phyloP scores from a whole-genome alignment of 768 basidiomycete species.

The Boletus bicolor region DNA sequence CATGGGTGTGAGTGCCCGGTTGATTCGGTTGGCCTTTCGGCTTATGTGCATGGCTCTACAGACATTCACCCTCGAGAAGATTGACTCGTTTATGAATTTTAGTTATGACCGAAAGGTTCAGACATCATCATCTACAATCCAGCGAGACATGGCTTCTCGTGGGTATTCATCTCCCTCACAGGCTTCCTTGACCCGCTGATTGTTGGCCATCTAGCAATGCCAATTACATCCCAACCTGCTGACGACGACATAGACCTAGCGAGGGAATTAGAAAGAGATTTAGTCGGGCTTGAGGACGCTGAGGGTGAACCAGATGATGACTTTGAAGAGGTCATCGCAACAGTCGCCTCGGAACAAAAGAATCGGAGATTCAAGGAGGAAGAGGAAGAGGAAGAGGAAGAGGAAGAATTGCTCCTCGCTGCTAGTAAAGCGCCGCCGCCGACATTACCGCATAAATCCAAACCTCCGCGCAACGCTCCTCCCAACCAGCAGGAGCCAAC shows the following conservation, averaged over 20 bases:
- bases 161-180: slow-evolving; percentile 8
- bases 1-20: slow-evolving; percentile 47
- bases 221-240: slow-evolving; percentile 23
- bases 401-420: slow-evolving; percentile 32
- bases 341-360: slow-evolving; percentile 22
- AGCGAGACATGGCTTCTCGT: slow-evolving; percentile 20
- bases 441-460: slow-evolving; percentile 33
- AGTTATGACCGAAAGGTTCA: slow-evolving; percentile 47
- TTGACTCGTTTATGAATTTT: slow-evolving; percentile 63
- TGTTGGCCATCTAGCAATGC: slow-evolving; percentile 14
- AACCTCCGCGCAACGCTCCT: slow-evolving; percentile 24
- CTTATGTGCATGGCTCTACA: slow-evolving; percentile 30
- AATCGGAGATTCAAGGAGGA: slow-evolving; percentile 33
- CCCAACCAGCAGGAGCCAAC: slow-evolving; percentile 22
- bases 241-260: slow-evolving; percentile 28
- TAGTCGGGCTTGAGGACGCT: slow-evolving; percentile 32
- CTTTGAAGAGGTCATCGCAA: slow-evolving; percentile 39
- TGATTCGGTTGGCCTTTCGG: neutral
- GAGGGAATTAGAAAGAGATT: slow-evolving; percentile 28
- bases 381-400: slow-evolving; percentile 26
- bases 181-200: neutral
- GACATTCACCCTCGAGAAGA: slow-evolving; percentile 72
- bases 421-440: slow-evolving; percentile 15
- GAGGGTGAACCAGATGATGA: slow-evolving; percentile 45
- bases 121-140: slow-evolving; percentile 21